Evolutionary conservation across 2,329 filamentous ascomycete species (phyloP).

Genomic region (Huntiella moniliformis): DNA sequence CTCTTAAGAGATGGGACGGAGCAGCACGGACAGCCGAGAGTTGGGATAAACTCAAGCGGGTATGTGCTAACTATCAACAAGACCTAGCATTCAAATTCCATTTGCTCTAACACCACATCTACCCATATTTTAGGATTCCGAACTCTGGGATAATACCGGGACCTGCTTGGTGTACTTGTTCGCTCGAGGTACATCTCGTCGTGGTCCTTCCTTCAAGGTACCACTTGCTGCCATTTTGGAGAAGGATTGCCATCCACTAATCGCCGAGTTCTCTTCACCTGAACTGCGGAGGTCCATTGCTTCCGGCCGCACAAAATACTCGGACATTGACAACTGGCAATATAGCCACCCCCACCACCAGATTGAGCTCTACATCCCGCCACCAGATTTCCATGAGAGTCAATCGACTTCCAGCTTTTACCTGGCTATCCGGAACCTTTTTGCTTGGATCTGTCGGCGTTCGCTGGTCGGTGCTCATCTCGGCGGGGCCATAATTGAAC

Average conservation of each 20-base stretch:
- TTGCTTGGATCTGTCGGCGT: slow-evolving; percentile 48
- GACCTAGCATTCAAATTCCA: not conserved
- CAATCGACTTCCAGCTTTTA: slow-evolving; percentile 43
- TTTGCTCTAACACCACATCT: slow-evolving; percentile 4
- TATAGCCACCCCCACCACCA: slow-evolving; percentile 17
- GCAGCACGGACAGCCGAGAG: slow-evolving; percentile 23
- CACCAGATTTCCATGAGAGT: slow-evolving; percentile 34
- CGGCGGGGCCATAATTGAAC: slow-evolving; percentile 40
- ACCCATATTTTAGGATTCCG: slow-evolving; percentile 38
- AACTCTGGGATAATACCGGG: slow-evolving; percentile 49
- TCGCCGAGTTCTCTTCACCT: slow-evolving; percentile 27
- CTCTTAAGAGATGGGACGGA: slow-evolving; percentile 34
- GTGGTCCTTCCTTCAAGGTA: slow-evolving; percentile 49
- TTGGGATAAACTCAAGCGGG: slow-evolving; percentile 31
- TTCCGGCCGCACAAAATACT: slow-evolving; percentile 7
- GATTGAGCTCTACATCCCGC: slow-evolving; percentile 51
- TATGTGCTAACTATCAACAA: slow-evolving; percentile 16
- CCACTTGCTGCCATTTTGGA: slow-evolving; percentile 38
- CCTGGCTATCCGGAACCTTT: slow-evolving; percentile 53
- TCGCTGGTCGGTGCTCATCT: slow-evolving; percentile 51
- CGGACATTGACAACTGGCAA: slow-evolving; percentile 19
- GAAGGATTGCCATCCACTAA: slow-evolving; percentile 39
- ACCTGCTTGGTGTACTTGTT: slow-evolving; percentile 56
- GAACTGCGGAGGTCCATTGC: slow-evolving; percentile 3
- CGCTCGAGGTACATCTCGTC: slow-evolving; percentile 41